Base-by-base conservation (phyloP, 2,329 filamentous ascomycete species). In the Alternaria metachromatica region DNA sequence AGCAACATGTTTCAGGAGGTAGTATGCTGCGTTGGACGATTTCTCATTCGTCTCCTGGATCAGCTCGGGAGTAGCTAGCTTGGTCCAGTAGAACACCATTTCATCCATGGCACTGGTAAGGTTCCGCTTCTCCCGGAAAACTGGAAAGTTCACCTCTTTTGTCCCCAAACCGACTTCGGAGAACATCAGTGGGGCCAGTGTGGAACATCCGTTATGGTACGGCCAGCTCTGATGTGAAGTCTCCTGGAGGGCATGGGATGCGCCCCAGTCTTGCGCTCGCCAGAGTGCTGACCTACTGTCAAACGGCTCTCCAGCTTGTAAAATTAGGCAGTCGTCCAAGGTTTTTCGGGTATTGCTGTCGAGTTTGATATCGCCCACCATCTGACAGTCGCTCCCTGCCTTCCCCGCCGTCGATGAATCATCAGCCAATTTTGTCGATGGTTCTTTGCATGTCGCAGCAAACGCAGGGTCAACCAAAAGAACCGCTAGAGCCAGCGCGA, bases 11-110 rank as follows among this genome's bases (percentile, higher is more conserved):
- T 60, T 60, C 3, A 60, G 26, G 7, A 60, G 25, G 49, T 60
- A 60, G 5, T 44, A 60, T 2, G 57, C 57, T 4, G 49, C 49
- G 15, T 60, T 60, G 18, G 57, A 60, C 1, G 57, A 60, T 15
- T 30, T 60, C 1, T 21, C 0, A 5, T 33, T 51, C 28, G 49
- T 51, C 10, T 37, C 0, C 28, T 37, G 12, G 2, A 51, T 33
- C 8, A 51, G 6, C 0, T 51, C 49, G 3, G 49, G 49, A 4
- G 49, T 23, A 13, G 49, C 49, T 18, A 51, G 49, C 28, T n/a
- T 37, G 12, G 26, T 51, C 49, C 49, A 51, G 28, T 51, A n/a
- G 8, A 37, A 51, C 5, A n/a, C 49, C 13, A 51, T 51, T 5
- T 51, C 49, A 1, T 51, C 28, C 49, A 51, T 51, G 2, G 28